Evolutionary conservation across 2,329 filamentous ascomycete genomes (phyloP), one percentile per base, ranked within the genome.

Genomic region (Clathrospora elynae): DNA sequence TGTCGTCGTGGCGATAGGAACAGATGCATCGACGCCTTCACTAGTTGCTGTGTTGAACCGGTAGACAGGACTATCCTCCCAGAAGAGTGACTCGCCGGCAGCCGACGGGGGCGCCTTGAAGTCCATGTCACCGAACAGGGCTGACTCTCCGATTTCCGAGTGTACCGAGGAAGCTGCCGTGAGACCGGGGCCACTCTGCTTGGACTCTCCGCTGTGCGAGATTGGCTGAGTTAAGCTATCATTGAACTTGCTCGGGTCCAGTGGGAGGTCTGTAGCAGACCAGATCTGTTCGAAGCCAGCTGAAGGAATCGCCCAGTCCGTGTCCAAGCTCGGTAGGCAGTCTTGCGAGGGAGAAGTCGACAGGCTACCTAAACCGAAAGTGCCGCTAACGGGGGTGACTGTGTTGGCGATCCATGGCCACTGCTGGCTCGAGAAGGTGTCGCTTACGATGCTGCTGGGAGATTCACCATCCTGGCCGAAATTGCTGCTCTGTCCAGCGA

Each of bases 161-260:
- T 72, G 70, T 12, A 64, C 58, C n/a, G 70, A 72, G 13, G 71
- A 71, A 14, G 68, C 64, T 16, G 61, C 63, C n/a, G 70, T 71
- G 5, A 73, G 63, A 18, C 68, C 68, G 18, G 70, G 70, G 10
- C 61, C 63, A 46, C 70, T 71, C 30, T 67, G 63, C 35, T 66
- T 70, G 0, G 70, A 72, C 45, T 73, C 70, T 16, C 70, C 70
- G 38, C 68, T 72, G 31, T 71, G 67, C 7, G 70, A 73, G 10
- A 68, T 64, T 2, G 68, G 68, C 48, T 72, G 68, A 2, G 62
- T 45, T 40, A 68, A 51, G 26, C 51, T 62, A 33, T 70, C 61
- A 24, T 49, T 61, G 24, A 71, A 57, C 50, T 70, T 70, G 46
- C 52, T 67, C n/a, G 69, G 63, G 33, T 68, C 63, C 10, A 73